Evolutionary conservation across 345 rosid genomes (phyloP).

Genomic region (Rubroshorea leprosula): DNA sequence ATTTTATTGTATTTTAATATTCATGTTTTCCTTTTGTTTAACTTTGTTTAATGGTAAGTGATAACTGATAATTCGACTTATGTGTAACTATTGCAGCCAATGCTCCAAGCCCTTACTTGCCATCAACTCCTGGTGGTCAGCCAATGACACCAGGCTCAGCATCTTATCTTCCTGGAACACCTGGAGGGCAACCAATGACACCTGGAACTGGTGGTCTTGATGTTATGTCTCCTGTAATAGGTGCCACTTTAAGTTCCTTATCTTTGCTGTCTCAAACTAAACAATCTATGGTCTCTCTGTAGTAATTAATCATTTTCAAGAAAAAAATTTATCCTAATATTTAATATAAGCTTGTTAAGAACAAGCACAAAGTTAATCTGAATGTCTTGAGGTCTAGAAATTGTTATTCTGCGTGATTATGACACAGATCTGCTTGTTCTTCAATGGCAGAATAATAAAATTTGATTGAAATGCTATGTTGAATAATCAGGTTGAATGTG

Average conservation of each 20-base stretch:
- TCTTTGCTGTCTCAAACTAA: neutral
- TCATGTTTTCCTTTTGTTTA: neutral
- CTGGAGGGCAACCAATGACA: slow-evolving; percentile 98
- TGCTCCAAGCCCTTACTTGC: slow-evolving; percentile 93
- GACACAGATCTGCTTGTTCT: no score
- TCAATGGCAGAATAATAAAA: no score
- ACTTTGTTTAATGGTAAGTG: neutral
- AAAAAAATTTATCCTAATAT: no score
- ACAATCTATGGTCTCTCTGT: no score
- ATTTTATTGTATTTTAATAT: no score
- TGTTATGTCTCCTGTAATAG: slow-evolving; percentile 86
- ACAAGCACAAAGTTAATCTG: no score
- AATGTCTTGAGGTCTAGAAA: no score
- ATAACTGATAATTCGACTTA: slow-evolving; percentile 3
- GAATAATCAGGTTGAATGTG: no score
- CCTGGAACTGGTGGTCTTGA: slow-evolving; percentile 88
- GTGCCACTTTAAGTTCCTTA: slow-evolving; percentile 23
- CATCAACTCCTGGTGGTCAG: slow-evolving; percentile 86
- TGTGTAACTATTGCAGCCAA: slow-evolving; percentile 45
- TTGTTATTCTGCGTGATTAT: no score
- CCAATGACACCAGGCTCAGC: slow-evolving; percentile 89
- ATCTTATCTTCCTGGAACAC: slow-evolving; percentile 86
- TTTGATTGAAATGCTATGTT: no score
- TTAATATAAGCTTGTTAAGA: no score
- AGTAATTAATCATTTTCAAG: no score